Evolutionary conservation across 2,329 filamentous ascomycete species (phyloP).

Genomic region (Trichophaea hybrida): DNA sequence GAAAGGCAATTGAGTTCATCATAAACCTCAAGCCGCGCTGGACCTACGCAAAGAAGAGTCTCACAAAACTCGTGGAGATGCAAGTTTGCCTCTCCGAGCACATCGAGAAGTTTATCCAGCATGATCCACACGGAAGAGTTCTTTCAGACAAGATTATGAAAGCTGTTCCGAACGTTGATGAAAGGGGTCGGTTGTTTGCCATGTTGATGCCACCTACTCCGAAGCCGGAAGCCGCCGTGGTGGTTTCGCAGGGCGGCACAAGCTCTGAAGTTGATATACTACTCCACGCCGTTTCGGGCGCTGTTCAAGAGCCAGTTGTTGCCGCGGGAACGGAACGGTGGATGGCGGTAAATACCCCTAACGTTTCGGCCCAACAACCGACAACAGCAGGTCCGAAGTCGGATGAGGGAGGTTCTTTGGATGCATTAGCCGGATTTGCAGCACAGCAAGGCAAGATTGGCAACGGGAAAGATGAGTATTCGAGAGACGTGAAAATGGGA

Average conservation of each 20-base stretch:
- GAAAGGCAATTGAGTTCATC: slow-evolving; percentile 20
- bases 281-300: slow-evolving; percentile 15
- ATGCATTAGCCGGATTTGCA: slow-evolving; percentile 3
- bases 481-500: not conserved
- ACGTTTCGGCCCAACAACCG: slow-evolving; percentile 4
- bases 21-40: slow-evolving; percentile 24
- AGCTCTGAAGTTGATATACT: slow-evolving; percentile 15
- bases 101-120: slow-evolving; percentile 13
- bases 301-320: not conserved
- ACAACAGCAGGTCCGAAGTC: not conserved
- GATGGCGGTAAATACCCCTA: slow-evolving; percentile 22
- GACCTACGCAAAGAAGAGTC: slow-evolving; percentile 24
- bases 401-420: not conserved
- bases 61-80: slow-evolving; percentile 21
- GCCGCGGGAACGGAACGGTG: slow-evolving; percentile 11
- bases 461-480: not conserved
- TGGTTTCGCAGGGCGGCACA: not conserved
- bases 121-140: slow-evolving; percentile 7
- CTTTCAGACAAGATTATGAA: not conserved
- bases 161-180: slow-evolving; percentile 4
- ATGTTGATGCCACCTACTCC: slow-evolving; percentile 13
- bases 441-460: slow-evolving; percentile 5
- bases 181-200: slow-evolving; percentile 11
- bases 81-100: slow-evolving; percentile 17
- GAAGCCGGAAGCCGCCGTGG: slow-evolving; percentile 5